A percentile compares a stretch with the other conserved stretches of the same genome.
phyloP scores from a whole-genome alignment of 208 protist species.

The Phytomonas francai region DNA sequence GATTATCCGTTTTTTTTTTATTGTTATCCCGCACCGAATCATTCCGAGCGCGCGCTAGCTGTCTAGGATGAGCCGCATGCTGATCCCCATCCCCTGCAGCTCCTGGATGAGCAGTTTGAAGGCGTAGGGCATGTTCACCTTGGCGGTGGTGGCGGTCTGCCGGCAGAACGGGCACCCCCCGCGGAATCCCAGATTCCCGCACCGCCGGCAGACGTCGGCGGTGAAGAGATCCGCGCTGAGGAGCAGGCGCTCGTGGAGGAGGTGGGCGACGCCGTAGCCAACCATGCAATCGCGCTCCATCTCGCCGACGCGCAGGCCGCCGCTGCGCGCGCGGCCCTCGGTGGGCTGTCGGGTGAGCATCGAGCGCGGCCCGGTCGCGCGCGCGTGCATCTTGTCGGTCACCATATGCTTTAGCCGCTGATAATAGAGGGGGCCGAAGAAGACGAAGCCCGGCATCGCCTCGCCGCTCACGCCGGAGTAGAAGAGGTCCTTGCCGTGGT shows the following conservation, averaged over 20 bases:
- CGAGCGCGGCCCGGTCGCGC: constrained; percentile 89
- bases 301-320: constrained; percentile 99
- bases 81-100: constrained; percentile 98
- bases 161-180: constrained; percentile 95
- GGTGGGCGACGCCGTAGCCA: constrained; percentile 91
- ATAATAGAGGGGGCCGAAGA: constrained; percentile 99
- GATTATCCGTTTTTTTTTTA: too few species aligned
- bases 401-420: constrained; percentile 99
- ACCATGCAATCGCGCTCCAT: constrained; percentile 99
- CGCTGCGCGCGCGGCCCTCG: constrained; percentile 96
- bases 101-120: constrained; percentile 99
- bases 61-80: constrained; percentile 41
- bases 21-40: too few species aligned
- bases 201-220: constrained; percentile 92
- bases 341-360: constrained; percentile 99
- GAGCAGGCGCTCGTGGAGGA: constrained; percentile 98
- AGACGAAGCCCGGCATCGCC: constrained; percentile 96
- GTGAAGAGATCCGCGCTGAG: constrained; percentile 95
- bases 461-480: constrained; percentile 97
- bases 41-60: background rate
- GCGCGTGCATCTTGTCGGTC: constrained; percentile 99
- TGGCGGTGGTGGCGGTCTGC: constrained; percentile 56
- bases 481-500: constrained; percentile 97
- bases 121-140: constrained; percentile 98
- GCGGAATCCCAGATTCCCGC: constrained; percentile 87